These are phyloP conservation scores for Pelomyxa schiedti DNA, from an alignment of 78 protist species.

Conservation along the genomic window DNA sequence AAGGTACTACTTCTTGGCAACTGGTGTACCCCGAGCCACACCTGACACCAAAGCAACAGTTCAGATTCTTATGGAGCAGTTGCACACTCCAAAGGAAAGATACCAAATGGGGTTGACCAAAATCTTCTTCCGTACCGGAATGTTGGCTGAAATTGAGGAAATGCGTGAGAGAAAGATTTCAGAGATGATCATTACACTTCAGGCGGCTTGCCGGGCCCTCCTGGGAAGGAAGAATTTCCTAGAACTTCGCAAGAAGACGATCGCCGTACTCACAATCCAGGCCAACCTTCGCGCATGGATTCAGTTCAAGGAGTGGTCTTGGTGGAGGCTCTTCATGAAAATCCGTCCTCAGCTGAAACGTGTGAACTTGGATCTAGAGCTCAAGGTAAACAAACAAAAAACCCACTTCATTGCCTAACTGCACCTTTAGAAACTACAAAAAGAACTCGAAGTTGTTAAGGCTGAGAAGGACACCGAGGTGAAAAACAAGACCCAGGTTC, in stretches of 20 bases:
- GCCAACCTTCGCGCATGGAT: constrained; percentile 56
- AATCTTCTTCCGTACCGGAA: constrained; percentile 80
- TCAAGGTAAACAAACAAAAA: constrained; percentile 57
- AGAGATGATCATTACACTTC: constrained; percentile 43
- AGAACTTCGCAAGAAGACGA: constrained; percentile 56
- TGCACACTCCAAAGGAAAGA: constrained; percentile 28
- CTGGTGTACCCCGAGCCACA: constrained; percentile 51
- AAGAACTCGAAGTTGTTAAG: constrained; percentile 24
- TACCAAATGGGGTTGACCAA: constrained; percentile 64
- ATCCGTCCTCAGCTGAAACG: constrained; percentile 51
- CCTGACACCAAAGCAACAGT: constrained; percentile 38
- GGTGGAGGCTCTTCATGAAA: constrained; percentile 62
- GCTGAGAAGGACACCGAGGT: neutral
- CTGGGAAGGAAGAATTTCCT: constrained; percentile 58
- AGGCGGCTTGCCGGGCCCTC: constrained; percentile 65
- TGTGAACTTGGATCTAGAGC: constrained; percentile 51
- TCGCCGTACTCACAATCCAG: constrained; percentile 64
- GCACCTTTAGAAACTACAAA: too few species aligned
- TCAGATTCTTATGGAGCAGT: constrained; percentile 40
- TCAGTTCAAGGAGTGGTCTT: constrained; percentile 58
- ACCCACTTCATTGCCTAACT: too few species aligned
- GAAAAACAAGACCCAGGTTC: constrained; percentile 13
- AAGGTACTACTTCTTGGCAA: constrained; percentile 69
- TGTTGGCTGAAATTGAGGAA: constrained; percentile 75
- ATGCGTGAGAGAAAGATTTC: constrained; percentile 62